These are phyloP conservation scores for Peronospora belbahrii DNA, from an alignment of 352 stramenopile species.

Conservation along the genomic window DNA sequence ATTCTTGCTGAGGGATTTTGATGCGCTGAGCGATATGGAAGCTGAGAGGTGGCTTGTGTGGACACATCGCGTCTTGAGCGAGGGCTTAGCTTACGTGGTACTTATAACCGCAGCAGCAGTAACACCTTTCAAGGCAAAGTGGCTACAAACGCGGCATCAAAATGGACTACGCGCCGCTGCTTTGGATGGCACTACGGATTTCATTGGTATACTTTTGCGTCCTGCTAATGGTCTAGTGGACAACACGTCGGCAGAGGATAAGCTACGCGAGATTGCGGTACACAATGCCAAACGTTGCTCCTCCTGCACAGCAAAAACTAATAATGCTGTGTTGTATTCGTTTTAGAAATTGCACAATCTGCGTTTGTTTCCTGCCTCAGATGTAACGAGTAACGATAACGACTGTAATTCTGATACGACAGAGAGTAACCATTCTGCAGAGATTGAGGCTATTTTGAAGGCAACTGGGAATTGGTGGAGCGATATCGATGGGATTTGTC, in stretches of 20 bases:
- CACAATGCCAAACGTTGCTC: neutral
- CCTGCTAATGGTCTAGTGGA: slow-evolving; percentile 44
- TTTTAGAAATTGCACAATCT: slow-evolving; percentile 19
- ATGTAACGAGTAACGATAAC: neutral
- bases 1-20: slow-evolving; percentile 56
- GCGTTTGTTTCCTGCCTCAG: slow-evolving; percentile 5
- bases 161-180: neutral
- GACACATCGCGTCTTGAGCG: slow-evolving; percentile 38
- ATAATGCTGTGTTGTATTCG: neutral
- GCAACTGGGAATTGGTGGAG: slow-evolving; percentile 63
- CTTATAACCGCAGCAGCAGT: slow-evolving; percentile 32
- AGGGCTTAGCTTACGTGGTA: slow-evolving; percentile 50
- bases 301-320: neutral
- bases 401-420: neutral
- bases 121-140: slow-evolving; percentile 39
- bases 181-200: slow-evolving; percentile 20
- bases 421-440: slow-evolving; percentile 1
- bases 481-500: slow-evolving; percentile 43
- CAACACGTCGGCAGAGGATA: slow-evolving; percentile 33
- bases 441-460: slow-evolving; percentile 32
- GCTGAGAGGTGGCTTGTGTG: slow-evolving; percentile 38
- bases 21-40: slow-evolving; percentile 30
- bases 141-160: slow-evolving; percentile 31
- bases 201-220: slow-evolving; percentile 59
- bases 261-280: slow-evolving; percentile 39